Evolutionary conservation across 1,284 basidiomycete genomes (phyloP).

Genomic region (Caloboletus firmus): DNA sequence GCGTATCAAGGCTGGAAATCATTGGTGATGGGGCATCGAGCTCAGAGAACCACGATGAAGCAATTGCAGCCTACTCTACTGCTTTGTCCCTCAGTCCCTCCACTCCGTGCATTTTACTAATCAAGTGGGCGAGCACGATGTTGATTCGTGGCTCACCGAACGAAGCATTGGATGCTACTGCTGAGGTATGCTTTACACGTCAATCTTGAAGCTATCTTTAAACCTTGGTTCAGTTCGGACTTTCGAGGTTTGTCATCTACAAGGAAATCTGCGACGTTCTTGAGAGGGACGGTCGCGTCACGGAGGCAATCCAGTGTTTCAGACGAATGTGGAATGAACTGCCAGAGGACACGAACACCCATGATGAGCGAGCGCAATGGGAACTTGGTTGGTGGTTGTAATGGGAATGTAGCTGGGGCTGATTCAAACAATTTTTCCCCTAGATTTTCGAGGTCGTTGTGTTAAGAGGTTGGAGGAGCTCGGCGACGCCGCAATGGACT

Average conservation of each 20-base stretch:
- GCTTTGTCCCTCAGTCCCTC: neutral
- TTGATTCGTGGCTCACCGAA: neutral
- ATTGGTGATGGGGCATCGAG: constrained; percentile 2
- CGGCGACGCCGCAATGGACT: neutral
- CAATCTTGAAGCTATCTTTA: neutral
- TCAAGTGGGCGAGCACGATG: constrained; percentile 5
- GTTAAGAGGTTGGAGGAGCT: neutral
- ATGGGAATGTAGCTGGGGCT: accelerated
- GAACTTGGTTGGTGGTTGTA: neutral
- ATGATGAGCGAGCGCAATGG: neutral
- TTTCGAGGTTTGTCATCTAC: neutral
- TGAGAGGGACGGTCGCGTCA: neutral
- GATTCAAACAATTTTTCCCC: neutral
- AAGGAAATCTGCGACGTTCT: constrained; percentile 7
- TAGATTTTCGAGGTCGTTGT: constrained; percentile 4
- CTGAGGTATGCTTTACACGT: neutral
- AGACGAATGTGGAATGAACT: neutral
- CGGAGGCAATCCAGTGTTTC: neutral
- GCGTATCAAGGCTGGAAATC: neutral
- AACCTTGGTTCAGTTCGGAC: constrained; percentile 6
- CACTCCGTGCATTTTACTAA: neutral
- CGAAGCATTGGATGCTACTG: neutral
- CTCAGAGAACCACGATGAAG: constrained; percentile 1
- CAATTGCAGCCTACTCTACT: constrained; percentile 5
- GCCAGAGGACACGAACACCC: neutral